Evolutionary conservation across 208 protist genomes (phyloP), one percentile per base, ranked within the genome.

Genomic region (Crithidia expoeki): DNA sequence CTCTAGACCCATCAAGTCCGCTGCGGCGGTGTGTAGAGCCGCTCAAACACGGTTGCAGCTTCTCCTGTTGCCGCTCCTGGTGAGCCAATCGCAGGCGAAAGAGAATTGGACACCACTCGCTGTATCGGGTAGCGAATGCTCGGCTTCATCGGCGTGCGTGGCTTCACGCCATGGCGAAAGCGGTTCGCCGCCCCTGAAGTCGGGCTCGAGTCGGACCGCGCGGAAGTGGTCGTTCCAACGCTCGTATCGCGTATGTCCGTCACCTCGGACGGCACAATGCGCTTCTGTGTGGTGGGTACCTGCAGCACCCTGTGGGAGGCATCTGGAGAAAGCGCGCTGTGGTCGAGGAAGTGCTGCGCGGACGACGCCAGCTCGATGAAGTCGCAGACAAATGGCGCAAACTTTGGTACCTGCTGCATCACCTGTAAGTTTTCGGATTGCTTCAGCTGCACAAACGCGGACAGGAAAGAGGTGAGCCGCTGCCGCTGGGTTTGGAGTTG

Each of bases 321-420:
- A 52, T 53, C 12, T 21, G 32, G 55, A 21, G 21, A 44, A 30
- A 60, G 33, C 1, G 44, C 4, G 0, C 44, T 51, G 19, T 70
- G 42, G n/a, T 85, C 86, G 6, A 85, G 51, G 19, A 74, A 42
- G 10, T 66, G 76, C 65, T 92, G 75, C 14, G 78, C 79, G 7
- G 72, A 63, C 2, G 72, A 72, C 16, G 73, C 44, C 6, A 82
- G 47, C 33, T 89, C 81, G 2, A 78, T 58, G 30, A 89, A 84
- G 58, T 83, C 76, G 57, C 76, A 76, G 0, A 71, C 71, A 55
- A 92, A 89, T 19, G 76, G 65, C 3, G 76, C 61, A 53, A 76
- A 75, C 23, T 79, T 36, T 9, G 68, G 46, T 12, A 50, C 77
- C 30, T 76, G 74, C 14, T 76, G 86, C 58, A 92, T 42, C 0